Conservation (phyloP, 441 rosid species). For the Theobroma grandiflorum region DNA sequence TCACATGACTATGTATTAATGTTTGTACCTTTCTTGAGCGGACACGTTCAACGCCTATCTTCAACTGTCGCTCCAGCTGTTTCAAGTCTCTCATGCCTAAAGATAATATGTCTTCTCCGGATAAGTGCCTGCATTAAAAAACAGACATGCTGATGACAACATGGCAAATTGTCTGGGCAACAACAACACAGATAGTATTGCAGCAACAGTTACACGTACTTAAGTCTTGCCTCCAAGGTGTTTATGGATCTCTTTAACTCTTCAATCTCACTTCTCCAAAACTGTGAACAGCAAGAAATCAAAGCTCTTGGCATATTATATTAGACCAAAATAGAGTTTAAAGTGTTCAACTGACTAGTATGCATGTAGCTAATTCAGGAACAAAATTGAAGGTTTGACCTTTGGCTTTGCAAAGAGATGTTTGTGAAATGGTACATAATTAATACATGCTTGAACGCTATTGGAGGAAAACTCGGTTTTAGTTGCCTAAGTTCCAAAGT, state of each 20-base stretch:
- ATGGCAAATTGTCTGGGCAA: neutral
- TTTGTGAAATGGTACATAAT: neutral
- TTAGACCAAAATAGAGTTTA: neutral
- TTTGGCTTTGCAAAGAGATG: neutral
- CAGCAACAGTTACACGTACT: conserved; percentile 23
- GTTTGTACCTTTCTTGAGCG: conserved; percentile 53
- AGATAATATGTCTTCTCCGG: conserved; percentile 55
- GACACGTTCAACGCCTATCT: conserved; percentile 56
- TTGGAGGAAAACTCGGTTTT: neutral
- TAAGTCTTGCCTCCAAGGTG: conserved; percentile 50
- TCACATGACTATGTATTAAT: neutral
- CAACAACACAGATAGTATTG: neutral
- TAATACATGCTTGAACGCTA: neutral
- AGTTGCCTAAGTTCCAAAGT: neutral
- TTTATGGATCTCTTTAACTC: conserved; percentile 45
- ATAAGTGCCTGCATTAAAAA: conserved; percentile 43
- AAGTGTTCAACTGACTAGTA: neutral
- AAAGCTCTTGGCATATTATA: neutral
- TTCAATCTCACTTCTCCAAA: conserved; percentile 54
- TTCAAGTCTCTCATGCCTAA: conserved; percentile 59
- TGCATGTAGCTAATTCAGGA: neutral
- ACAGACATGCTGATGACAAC: neutral
- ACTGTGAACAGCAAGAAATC: conserved; percentile 36
- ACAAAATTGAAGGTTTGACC: neutral
- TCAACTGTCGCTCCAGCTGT: conserved; percentile 59